Base-by-base conservation (phyloP, 1,284 basidiomycete genomes). In the Trametes hirsuta region DNA sequence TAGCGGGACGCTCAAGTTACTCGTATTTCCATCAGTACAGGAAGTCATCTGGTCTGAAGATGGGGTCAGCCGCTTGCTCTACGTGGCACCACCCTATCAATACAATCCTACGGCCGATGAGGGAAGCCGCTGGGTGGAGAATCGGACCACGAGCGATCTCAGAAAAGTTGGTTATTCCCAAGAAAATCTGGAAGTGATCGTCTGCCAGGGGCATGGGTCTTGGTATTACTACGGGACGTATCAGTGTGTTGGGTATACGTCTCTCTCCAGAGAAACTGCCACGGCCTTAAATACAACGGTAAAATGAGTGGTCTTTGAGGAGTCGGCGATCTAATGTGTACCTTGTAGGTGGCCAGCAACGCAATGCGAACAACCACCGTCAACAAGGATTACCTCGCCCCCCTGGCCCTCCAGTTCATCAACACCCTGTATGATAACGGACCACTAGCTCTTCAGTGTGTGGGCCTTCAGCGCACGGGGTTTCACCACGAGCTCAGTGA, bases 141-240 rank as follows among this genome's bases (percentile, higher is more conserved):
- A 54, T 24, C 6, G 10, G n/a, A 10, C 14, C 12, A 30, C 34
- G 14, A 21, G 8, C 25, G 44, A 8, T 10, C 24, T 45, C 21
- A n/a, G 12, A 14, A 37, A 41, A 37, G 40, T n/a, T 8, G 37
- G 24, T 4, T 34, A 39, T 6, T 4, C 21, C 6, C 48, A 44
- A 37, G 58, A 44, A 37, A 54, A 30, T 1, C 30, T 30, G 8
- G 30, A 63, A 34, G 21, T 63, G 9, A 10, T 63, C 30, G 45
- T 24, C 36, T 25, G 40, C 14, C 36, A 18, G 1, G 18, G 47
- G 11, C n/a, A 54, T 8, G 15, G 54, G 4, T 30, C 30, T 4
- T 59, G 58, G 51, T 57, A 56, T 34, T 63, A 63, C 44, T 57
- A 54, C 39, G 62, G 62, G 12, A 63, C 62, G 1, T 63, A 63